phyloP scores from a whole-genome alignment of 768 basidiomycete genomes.

The Hericium erinaceus region DNA sequence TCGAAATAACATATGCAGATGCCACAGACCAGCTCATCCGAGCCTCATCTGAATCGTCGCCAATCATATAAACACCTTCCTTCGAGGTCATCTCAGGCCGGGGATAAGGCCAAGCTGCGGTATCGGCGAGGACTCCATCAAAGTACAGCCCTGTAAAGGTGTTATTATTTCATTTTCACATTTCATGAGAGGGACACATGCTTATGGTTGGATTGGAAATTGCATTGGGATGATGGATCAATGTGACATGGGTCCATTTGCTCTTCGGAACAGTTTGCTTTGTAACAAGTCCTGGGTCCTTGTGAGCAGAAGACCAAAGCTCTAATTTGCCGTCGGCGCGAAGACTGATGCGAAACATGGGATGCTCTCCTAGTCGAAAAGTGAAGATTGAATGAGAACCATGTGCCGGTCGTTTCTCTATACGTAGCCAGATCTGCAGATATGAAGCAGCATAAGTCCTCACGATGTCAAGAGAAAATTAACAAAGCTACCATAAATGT shows the following conservation, averaged over 20 bases:
- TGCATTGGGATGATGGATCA: slow-evolving; percentile 57
- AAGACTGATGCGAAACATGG: slow-evolving; percentile 37
- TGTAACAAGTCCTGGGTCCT: slow-evolving; percentile 33
- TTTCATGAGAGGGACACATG: slow-evolving; percentile 34
- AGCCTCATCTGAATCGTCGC: slow-evolving; percentile 36
- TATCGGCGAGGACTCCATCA: slow-evolving; percentile 61
- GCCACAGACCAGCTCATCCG: slow-evolving; percentile 60
- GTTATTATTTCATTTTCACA: background rate
- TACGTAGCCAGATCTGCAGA: slow-evolving; percentile 38
- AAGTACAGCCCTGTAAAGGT: slow-evolving; percentile 53
- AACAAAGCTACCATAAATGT: slow-evolving; percentile 52
- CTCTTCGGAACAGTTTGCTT: slow-evolving; percentile 38
- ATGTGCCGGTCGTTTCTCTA: slow-evolving; percentile 32
- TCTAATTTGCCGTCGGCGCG: slow-evolving; percentile 50
- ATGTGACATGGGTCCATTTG: slow-evolving; percentile 64
- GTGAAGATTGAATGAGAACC: slow-evolving; percentile 27
- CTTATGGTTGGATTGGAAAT: slow-evolving; percentile 46
- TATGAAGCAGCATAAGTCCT: background rate
- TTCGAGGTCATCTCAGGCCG: slow-evolving; percentile 31
- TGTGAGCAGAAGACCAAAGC: slow-evolving; percentile 31
- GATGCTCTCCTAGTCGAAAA: slow-evolving; percentile 22
- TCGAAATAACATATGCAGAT: slow-evolving; percentile 52
- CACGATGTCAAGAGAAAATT: background rate
- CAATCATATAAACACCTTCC: slow-evolving; percentile 40
- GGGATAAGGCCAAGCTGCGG: slow-evolving; percentile 57